A percentile compares a stretch with the other conserved stretches of the same genome.
Evolutionary conservation across 1,139 yeast species (phyloP).

Genomic region (Yamadazyma atlantica): DNA sequence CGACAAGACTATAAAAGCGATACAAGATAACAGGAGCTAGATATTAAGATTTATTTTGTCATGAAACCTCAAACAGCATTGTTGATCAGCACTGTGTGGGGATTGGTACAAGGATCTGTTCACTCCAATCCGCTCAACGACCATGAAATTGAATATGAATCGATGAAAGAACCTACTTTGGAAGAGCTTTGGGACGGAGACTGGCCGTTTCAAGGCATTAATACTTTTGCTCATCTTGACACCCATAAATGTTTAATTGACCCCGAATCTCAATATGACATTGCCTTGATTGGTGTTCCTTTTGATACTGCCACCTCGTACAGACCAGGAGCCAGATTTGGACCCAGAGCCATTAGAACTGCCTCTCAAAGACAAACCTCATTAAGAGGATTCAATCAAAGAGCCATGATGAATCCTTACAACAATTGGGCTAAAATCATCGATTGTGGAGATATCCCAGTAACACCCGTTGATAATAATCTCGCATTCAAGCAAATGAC

Average conservation of each 20-base stretch:
- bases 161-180: conserved; percentile 29
- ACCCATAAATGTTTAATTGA: conserved; percentile 56
- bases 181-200: conserved; percentile 60
- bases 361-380: conserved; percentile 74
- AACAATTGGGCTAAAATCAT: conserved; percentile 63
- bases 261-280: conserved; percentile 50
- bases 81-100: conserved; percentile 2
- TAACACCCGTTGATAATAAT: conserved; percentile 72
- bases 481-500: conserved; percentile 74
- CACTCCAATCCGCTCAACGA: conserved; percentile 11
- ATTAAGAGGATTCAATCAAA: conserved; percentile 64
- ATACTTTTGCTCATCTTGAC: conserved; percentile 73
- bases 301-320: conserved; percentile 76
- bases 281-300: conserved; percentile 73
- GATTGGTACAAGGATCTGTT: conserved; percentile 6
- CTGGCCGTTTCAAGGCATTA: conserved; percentile 71
- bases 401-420: conserved; percentile 68
- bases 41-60: background rate
- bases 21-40: background rate
- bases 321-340: conserved; percentile 77
- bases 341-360: conserved; percentile 71
- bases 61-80: background rate
- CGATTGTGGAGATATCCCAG: conserved; percentile 84
- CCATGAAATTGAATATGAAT: conserved; percentile 12
- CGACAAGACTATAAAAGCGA: conserved; percentile 5